Conservation (phyloP, 2,329 filamentous ascomycete species). For the Sclerotinia trifoliorum region DNA sequence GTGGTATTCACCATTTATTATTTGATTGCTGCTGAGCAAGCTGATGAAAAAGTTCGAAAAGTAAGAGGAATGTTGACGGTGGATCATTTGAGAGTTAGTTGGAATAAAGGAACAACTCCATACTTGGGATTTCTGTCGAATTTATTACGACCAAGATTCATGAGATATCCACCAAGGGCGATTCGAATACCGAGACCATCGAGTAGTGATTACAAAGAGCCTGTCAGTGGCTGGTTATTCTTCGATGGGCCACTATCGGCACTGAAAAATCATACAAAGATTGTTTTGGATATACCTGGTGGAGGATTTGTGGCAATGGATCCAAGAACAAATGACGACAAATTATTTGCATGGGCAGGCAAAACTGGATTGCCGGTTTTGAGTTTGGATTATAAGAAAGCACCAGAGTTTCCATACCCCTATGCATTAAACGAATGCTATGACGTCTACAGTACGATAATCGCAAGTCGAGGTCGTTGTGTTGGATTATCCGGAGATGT, state of each 20-base stretch:
- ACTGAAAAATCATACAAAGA: slow-evolving; percentile 69
- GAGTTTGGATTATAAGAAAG: slow-evolving; percentile 87
- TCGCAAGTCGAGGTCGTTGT: slow-evolving; percentile 70
- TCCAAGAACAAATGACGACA: slow-evolving; percentile 91
- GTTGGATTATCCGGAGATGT: slow-evolving; percentile 68
- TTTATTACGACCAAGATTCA: slow-evolving; percentile 74
- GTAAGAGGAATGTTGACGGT: slow-evolving; percentile 83
- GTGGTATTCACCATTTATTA: slow-evolving; percentile 88
- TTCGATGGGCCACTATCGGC: slow-evolving; percentile 84
- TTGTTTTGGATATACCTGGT: slow-evolving; percentile 88
- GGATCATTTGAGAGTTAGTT: slow-evolving; percentile 86
- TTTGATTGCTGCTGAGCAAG: slow-evolving; percentile 85
- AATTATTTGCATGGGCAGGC: slow-evolving; percentile 86
- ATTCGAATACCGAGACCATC: slow-evolving; percentile 80
- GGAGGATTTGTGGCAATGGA: slow-evolving; percentile 97
- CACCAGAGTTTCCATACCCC: slow-evolving; percentile 80
- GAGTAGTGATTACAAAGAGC: slow-evolving; percentile 78
- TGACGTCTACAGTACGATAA: slow-evolving; percentile 75
- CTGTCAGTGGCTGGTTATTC: slow-evolving; percentile 85
- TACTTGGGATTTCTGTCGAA: slow-evolving; percentile 73
- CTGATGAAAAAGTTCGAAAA: slow-evolving; percentile 94
- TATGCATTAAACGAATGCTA: slow-evolving; percentile 86
- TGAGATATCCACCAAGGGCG: slow-evolving; percentile 75
- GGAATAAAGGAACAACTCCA: slow-evolving; percentile 92
- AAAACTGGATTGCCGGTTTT: slow-evolving; percentile 85